Evolutionary conservation across 768 basidiomycete species (phyloP).

Genomic region (Xerocomellus dryophilus): DNA sequence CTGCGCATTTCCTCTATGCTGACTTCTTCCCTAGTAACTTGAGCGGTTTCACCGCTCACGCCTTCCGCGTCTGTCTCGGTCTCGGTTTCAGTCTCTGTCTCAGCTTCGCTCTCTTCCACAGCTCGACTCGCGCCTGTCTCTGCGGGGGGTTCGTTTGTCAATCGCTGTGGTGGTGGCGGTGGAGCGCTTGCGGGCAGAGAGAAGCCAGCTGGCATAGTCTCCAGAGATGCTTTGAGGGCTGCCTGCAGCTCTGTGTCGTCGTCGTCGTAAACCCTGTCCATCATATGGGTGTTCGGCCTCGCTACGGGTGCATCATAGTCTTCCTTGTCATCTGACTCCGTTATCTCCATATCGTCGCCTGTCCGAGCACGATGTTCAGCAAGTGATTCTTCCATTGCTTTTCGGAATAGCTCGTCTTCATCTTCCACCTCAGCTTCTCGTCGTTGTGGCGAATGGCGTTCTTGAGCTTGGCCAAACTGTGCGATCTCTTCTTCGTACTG

Average conservation of each 20-base stretch:
- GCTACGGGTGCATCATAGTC: constrained; percentile 8
- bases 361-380: constrained; percentile 17
- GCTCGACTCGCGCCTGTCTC: constrained; percentile 9
- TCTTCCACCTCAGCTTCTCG: constrained; percentile 33
- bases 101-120: constrained; percentile 18
- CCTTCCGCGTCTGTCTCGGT: constrained; percentile 34
- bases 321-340: constrained; percentile 27
- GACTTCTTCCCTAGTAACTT: constrained; percentile 34
- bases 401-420: constrained; percentile 56
- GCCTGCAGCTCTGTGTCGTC: constrained; percentile 88
- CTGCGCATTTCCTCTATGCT: constrained; percentile 66
- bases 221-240: constrained; percentile 79
- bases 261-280: constrained; percentile 68
- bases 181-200: constrained; percentile 29
- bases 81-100: constrained; percentile 38
- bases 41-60: neutral
- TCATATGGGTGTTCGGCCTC: constrained; percentile 1
- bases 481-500: constrained; percentile 45
- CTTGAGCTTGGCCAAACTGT: constrained; percentile 18
- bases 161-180: constrained; percentile 16
- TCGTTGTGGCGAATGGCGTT: constrained; percentile 5
- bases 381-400: constrained; percentile 34
- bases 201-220: constrained; percentile 56
- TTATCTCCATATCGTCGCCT: constrained; percentile 19
- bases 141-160: constrained; percentile 6